phyloP scores from a whole-genome alignment of 2,329 filamentous ascomycete genomes.

The Venturiaceae sp. region DNA sequence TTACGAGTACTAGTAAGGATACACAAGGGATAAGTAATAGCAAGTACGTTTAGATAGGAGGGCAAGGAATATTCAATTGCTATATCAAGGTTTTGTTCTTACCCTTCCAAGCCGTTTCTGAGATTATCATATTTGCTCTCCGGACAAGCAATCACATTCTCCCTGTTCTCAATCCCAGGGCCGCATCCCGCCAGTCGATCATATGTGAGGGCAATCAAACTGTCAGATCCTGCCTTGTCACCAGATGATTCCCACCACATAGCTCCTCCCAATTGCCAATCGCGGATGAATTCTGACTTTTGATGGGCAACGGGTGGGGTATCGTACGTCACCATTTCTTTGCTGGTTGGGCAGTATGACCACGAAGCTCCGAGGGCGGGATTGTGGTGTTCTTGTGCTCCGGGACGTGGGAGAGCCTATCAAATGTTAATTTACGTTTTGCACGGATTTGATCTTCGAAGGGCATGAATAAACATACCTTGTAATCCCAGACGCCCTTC shows the following conservation, averaged over 20 bases:
- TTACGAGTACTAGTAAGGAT: too few species aligned
- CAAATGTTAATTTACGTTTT: not conserved
- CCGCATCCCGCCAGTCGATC: constrained; percentile 17
- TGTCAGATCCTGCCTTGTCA: constrained; percentile 55
- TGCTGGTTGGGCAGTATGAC: constrained; percentile 57
- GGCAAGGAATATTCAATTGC: too few species aligned
- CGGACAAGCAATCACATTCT: constrained; percentile 43
- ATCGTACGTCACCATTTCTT: constrained; percentile 68
- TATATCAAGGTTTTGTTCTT: too few species aligned
- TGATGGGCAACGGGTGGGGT: constrained; percentile 54
- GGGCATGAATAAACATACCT: constrained; percentile 35
- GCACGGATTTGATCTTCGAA: not conserved
- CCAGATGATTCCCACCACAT: constrained; percentile 96
- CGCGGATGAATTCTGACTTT: constrained; percentile 65
- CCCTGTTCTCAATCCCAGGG: constrained; percentile 33
- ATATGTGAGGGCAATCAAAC: constrained; percentile 44
- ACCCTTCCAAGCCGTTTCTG: constrained; percentile 12
- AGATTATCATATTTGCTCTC: constrained; percentile 46
- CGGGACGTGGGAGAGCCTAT: constrained; percentile 56
- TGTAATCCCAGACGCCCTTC: constrained; percentile 79
- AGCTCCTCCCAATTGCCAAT: constrained; percentile 64
- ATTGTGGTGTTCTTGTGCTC: constrained; percentile 57
- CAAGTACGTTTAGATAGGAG: too few species aligned
- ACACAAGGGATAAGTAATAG: too few species aligned
- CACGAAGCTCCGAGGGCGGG: constrained; percentile 59